Percentiles rank a stretch among this genome's conserved stretches.
phyloP scores from a whole-genome alignment of 805 yeast species.

The Saturnispora bothae region DNA sequence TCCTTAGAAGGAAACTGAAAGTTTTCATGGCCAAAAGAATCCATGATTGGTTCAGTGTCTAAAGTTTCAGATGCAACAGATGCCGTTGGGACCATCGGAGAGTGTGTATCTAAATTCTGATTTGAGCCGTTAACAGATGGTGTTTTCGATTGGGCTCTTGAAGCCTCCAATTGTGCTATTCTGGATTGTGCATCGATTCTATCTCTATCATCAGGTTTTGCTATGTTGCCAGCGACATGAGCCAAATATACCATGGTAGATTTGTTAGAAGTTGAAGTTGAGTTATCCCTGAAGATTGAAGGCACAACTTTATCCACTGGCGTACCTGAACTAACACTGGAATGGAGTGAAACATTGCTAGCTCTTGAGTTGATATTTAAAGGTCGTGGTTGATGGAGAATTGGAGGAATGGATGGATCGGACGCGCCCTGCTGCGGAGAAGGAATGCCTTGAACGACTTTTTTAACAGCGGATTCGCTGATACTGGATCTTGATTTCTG shows the following conservation, averaged over 20 bases:
- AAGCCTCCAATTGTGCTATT: constrained; percentile 36
- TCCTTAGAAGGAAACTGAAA: constrained; percentile 18
- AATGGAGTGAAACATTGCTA: no score
- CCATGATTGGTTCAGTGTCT: constrained; percentile 15
- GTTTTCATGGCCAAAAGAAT: constrained; percentile 23
- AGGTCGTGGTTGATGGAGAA: not conserved
- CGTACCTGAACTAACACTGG: no score
- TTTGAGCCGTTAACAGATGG: constrained; percentile 1
- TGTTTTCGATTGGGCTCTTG: constrained; percentile 6
- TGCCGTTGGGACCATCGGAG: no score
- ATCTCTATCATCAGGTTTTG: constrained; percentile 57
- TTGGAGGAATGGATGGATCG: not conserved
- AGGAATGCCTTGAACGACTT: no score
- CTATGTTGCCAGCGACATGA: constrained; percentile 69
- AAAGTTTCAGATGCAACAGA: not conserved
- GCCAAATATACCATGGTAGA: constrained; percentile 64
- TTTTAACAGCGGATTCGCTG: no score
- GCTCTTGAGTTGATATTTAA: no score
- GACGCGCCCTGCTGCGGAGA: not conserved
- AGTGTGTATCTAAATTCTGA: constrained; percentile 1
- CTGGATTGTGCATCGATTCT: constrained; percentile 41
- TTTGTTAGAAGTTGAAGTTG: constrained; percentile 11
- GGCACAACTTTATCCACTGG: not conserved
- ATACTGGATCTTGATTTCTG: no score
- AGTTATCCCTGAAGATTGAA: not conserved